phyloP scores from a whole-genome alignment of 192 early-diverging fungal species.

The Borealophlyctis nickersoniae region DNA sequence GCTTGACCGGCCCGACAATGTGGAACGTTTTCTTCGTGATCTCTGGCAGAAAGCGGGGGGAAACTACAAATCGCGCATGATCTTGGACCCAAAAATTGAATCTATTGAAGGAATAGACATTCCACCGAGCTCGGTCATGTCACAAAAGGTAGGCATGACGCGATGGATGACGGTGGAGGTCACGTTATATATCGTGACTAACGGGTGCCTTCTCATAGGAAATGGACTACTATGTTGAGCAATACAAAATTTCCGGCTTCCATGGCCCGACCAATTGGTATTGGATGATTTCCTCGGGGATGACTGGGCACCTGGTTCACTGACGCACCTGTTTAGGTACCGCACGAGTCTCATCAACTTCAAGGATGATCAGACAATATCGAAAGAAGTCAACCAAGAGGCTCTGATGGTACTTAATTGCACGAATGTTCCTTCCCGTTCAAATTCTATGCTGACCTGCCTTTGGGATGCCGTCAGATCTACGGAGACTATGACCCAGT shows the following conservation, averaged over 20 bases:
- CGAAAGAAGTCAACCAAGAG: background rate
- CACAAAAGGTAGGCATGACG: conserved; percentile 7
- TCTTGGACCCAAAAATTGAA: conserved; percentile 6
- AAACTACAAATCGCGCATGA: too few relatives aligned
- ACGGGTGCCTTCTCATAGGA: conserved; percentile 24
- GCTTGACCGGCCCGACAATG: conserved; percentile 40
- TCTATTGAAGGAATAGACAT: conserved; percentile 14
- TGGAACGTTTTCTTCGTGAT: conserved; percentile 25
- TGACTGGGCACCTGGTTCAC: too few relatives aligned
- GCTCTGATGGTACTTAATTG: background rate
- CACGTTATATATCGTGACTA: background rate
- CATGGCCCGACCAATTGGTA: conserved; percentile 37
- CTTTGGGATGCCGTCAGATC: background rate
- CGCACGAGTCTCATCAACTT: conserved; percentile 31
- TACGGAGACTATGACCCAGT: conserved; percentile 4
- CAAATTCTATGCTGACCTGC: background rate
- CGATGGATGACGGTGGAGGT: background rate
- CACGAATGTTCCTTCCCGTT: background rate
- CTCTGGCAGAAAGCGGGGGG: conserved; percentile 23
- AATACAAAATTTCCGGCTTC: conserved; percentile 36
- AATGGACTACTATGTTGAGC: conserved; percentile 52
- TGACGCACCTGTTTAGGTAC: too few relatives aligned
- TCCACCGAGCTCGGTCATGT: conserved; percentile 5
- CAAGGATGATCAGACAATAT: conserved; percentile 24
- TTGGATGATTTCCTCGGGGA: too few relatives aligned